Conservation (phyloP, 139 green algal genomes). For the Picochlorum sp. region DNA sequence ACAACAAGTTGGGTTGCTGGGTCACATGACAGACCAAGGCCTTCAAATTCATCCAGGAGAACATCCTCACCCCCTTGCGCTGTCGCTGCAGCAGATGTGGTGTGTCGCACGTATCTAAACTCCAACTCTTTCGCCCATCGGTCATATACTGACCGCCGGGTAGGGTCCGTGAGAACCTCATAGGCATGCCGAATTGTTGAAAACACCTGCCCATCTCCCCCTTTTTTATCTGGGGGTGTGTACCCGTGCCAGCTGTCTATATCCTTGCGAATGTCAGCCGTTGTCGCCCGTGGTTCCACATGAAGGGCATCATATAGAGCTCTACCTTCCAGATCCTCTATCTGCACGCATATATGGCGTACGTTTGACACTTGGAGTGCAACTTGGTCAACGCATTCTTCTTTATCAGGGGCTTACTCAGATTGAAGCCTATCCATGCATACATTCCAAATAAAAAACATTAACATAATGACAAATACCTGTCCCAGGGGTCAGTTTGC, state of each 20-base stretch:
- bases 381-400: no score
- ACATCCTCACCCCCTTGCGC: conserved; percentile 53
- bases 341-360: conserved; percentile 14
- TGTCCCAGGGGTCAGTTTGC: conserved; percentile 22
- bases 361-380: background rate
- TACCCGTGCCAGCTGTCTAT: conserved; percentile 40
- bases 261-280: conserved; percentile 45
- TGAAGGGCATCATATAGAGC: conserved; percentile 34
- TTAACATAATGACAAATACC: conserved; percentile 8
- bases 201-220: conserved; percentile 48
- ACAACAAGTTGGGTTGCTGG: conserved; percentile 67
- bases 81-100: conserved; percentile 1
- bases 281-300: conserved; percentile 18
- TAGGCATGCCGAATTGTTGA: conserved; percentile 46
- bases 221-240: conserved; percentile 83
- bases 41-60: conserved; percentile 65
- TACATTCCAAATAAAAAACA: background rate
- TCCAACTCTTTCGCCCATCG: conserved; percentile 47
- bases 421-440: no score
- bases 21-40: conserved; percentile 39
- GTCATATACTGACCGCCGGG: conserved; percentile 57
- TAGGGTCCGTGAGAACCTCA: conserved; percentile 47
- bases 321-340: conserved; percentile 49
- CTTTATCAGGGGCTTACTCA: no score
- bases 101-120: conserved; percentile 38